These are phyloP conservation scores for Corynascus novoguineensis DNA, from an alignment of 495 filamentous ascomycete species.

Conservation along the genomic window DNA sequence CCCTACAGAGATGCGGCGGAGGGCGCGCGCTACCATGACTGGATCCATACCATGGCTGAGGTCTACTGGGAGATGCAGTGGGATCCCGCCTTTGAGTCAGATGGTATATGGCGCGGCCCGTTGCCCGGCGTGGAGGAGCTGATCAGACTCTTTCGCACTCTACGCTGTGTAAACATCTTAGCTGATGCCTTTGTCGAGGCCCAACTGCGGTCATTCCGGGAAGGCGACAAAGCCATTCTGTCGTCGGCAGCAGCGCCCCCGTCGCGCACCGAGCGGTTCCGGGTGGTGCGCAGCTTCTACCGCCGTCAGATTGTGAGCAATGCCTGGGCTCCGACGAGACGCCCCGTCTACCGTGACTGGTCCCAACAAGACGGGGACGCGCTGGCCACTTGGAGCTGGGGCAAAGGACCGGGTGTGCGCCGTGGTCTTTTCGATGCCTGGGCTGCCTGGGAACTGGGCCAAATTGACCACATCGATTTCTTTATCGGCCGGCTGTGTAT, in stretches of 20 bases:
- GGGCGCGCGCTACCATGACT: not conserved
- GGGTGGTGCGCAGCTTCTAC: constrained; percentile 1
- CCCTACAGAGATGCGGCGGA: not conserved
- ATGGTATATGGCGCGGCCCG: not conserved
- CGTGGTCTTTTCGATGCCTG: no score
- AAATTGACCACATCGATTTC: no score
- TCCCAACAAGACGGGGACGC: no score
- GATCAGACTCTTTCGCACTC: not conserved
- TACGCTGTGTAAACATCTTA: not conserved
- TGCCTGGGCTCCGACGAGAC: not conserved
- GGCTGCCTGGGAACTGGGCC: no score
- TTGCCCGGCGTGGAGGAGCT: not conserved
- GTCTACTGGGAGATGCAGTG: not conserved
- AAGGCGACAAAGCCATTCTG: not conserved
- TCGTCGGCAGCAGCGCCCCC: not conserved
- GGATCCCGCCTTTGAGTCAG: not conserved
- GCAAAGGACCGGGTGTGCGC: no score
- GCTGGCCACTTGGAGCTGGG: no score
- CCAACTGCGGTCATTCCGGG: not conserved
- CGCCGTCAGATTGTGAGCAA: constrained; percentile 2
- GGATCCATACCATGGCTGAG: not conserved
- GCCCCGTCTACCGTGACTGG: not conserved
- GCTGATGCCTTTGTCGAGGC: not conserved
- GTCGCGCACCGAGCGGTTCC: not conserved
- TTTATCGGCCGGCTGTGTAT: no score